These are phyloP conservation scores for Torrubiellomyces zombiae DNA, from an alignment of 2,329 filamentous ascomycete genomes.

Conservation along the genomic window DNA sequence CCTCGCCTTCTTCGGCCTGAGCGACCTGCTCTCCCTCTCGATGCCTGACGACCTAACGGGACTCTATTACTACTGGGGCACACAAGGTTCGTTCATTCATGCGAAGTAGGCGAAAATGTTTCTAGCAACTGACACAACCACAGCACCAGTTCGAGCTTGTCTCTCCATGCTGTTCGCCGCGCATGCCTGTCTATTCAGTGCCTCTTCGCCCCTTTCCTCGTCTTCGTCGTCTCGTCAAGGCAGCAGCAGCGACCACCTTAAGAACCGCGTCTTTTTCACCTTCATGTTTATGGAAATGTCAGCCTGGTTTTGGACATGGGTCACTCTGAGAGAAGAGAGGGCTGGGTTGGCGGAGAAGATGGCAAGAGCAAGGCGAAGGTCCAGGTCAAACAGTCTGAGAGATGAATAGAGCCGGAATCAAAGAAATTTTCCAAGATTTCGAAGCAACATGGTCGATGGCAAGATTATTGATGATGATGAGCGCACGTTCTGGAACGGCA, in stretches of 20 bases:
- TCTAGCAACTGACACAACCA: background rate
- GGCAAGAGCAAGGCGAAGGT: constrained; percentile 11
- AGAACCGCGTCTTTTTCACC: constrained; percentile 72
- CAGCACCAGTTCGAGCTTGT: constrained; percentile 46
- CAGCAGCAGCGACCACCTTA: constrained; percentile 53
- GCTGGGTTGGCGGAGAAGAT: constrained; percentile 22
- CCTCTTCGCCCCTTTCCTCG: constrained; percentile 31
- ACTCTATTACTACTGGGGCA: constrained; percentile 49
- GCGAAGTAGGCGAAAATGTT: constrained; percentile 5
- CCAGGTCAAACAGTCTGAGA: too few species aligned
- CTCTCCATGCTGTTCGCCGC: constrained; percentile 44
- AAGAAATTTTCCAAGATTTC: too few species aligned
- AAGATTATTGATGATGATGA: too few species aligned
- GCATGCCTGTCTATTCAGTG: constrained; percentile 47
- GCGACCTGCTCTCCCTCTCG: constrained; percentile 49
- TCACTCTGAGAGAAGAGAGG: constrained; percentile 52
- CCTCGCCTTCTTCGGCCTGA: constrained; percentile 42
- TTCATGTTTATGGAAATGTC: constrained; percentile 73
- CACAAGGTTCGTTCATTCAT: constrained; percentile 40
- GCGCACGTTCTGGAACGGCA: too few species aligned
- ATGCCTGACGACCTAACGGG: constrained; percentile 49
- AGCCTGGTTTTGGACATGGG: constrained; percentile 75
- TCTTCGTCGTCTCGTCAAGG: constrained; percentile 26
- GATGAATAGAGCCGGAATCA: too few species aligned
- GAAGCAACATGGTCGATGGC: too few species aligned